Base-by-base conservation (phyloP, 129 eudicot species). In the Pulicaria dysenterica region DNA sequence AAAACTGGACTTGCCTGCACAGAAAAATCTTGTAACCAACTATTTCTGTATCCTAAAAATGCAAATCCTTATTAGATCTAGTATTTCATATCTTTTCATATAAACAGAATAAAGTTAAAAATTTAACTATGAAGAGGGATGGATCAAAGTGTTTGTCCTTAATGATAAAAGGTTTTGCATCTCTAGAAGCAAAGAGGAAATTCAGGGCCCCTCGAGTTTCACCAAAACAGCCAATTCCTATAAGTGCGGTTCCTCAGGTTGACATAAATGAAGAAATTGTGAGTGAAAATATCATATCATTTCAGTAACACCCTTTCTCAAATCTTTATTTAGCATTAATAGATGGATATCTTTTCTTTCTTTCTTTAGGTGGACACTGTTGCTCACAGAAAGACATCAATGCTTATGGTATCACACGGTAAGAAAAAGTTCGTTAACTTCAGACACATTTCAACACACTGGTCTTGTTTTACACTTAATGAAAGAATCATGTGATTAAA, bases 171-270 rank as follows among this genome's bases (percentile, higher is more conserved):
- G 99, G 99, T 80, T 86, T 85, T 85, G 94, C 99, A 66, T 84
- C 97, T 79, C 84, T 84, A 39, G 99, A 95, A 83, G 99, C 97
- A 70, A 95, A 95, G 85, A 79, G 92, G 83, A 83, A 81, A 47
- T 95, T 88, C 77, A 88, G 51, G 83, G 88, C 85, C 40, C 99
- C 99, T 45, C 84, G 97, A 79, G 56, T 57, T 70, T 72, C 91
- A 50, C 88, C 97, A 41, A 82, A 78, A 67, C 71, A 79, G 50
- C 79, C 80, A 48, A 84, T 16, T 77, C 55, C 82, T 6, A 46
- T 53, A 7, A 82, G 36, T 64, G 85, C 43, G 67, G 65, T 67
- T 65, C 61, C 60, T 64, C 24, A 14, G 3, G 17, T 46, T 4
- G 80, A 69, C 66, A 14, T 41, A 40, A 64, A 54, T 9, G 84